Evolutionary conservation across 2,329 filamentous ascomycete genomes (phyloP).

Genomic region (Fusarium denticulatum): DNA sequence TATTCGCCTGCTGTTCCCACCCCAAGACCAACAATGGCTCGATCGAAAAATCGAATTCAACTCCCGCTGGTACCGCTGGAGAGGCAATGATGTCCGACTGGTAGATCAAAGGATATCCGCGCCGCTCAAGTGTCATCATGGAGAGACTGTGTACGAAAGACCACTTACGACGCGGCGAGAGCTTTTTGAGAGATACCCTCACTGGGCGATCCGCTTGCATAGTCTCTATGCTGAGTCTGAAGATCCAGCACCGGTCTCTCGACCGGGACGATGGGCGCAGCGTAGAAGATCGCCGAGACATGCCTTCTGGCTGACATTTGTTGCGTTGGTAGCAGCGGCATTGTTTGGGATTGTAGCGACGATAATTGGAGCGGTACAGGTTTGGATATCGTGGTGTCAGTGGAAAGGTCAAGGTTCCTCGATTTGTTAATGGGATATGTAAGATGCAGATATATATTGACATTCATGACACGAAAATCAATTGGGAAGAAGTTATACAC

Average conservation of each 20-base stretch:
- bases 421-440: background rate
- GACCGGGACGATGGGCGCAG: background rate
- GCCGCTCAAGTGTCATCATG: background rate
- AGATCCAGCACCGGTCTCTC: background rate
- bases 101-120: background rate
- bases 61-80: background rate
- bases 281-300: background rate
- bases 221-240: background rate
- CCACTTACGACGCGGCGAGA: background rate
- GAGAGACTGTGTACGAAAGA: background rate
- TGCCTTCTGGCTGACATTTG: background rate
- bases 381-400: background rate
- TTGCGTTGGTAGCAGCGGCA: background rate
- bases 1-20: background rate
- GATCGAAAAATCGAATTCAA: background rate
- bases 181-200: background rate
- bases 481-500: too few relatives aligned
- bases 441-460: fast-evolving
- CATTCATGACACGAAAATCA: fast-evolving
- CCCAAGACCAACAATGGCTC: background rate
- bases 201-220: background rate
- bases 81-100: background rate
- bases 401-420: background rate
- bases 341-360: background rate
- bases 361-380: background rate